Evolutionary conservation across 2,329 filamentous ascomycete species (phyloP).

Genomic region (Apiospora marii): DNA sequence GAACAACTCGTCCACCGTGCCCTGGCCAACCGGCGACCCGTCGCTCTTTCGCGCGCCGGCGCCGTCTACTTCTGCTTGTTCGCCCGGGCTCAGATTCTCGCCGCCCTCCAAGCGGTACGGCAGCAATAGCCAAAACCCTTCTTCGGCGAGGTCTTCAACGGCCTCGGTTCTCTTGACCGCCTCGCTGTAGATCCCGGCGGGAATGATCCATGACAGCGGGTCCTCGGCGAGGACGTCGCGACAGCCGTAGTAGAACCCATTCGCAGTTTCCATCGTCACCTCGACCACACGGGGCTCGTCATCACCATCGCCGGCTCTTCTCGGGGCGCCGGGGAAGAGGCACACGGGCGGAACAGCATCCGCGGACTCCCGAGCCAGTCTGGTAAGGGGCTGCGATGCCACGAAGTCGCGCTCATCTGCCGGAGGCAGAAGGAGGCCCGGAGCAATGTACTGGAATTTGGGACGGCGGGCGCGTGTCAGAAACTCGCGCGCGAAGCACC

Average conservation of each 20-base stretch:
- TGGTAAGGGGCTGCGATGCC: conserved; percentile 34
- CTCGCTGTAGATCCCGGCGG: conserved; percentile 38
- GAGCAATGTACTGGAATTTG: conserved; percentile 33
- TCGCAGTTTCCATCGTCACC: background rate
- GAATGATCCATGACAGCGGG: conserved; percentile 23
- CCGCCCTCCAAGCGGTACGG: conserved; percentile 29
- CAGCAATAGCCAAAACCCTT: conserved; percentile 40
- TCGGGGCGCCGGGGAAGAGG: conserved; percentile 35
- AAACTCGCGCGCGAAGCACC: conserved; percentile 34
- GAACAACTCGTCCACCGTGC: conserved; percentile 38
- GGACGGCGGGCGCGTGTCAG: conserved; percentile 34
- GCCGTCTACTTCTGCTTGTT: background rate
- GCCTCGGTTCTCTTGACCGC: conserved; percentile 33
- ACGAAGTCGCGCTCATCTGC: conserved; percentile 32
- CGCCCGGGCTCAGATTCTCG: background rate
- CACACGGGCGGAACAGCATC: conserved; percentile 36
- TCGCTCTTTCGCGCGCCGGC: conserved; percentile 39
- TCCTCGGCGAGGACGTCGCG: background rate
- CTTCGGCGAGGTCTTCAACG: conserved; percentile 36
- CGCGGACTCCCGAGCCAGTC: conserved; percentile 27
- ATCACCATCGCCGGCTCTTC: background rate
- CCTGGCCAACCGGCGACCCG: conserved; percentile 33
- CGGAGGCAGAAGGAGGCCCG: conserved; percentile 29
- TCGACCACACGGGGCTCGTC: background rate
- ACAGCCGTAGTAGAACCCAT: background rate